Evolutionary conservation across 2,329 filamentous ascomycete genomes (phyloP).

Genomic region (Lasiodiplodia citricola): DNA sequence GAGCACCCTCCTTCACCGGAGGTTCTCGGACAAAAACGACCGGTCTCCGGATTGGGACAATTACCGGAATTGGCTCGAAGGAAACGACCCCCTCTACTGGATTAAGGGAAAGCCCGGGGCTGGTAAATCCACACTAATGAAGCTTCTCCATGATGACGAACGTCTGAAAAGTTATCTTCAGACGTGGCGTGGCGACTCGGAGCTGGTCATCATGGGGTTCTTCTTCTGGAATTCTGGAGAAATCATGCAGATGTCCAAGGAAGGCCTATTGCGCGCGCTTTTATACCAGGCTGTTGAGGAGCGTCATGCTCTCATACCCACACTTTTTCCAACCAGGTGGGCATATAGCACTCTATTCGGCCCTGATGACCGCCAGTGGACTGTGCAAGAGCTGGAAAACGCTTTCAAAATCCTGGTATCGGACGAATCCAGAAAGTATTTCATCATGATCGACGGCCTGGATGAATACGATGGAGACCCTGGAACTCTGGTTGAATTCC

Average conservation of each 20-base stretch:
- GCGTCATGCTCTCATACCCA: not conserved
- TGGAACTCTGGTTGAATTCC: not conserved
- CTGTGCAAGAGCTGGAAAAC: not conserved
- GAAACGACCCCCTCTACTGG: conserved; percentile 32
- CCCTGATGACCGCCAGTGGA: not conserved
- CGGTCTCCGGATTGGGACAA: conserved; percentile 23
- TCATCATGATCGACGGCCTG: conserved; percentile 27
- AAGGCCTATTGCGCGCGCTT: conserved; percentile 19
- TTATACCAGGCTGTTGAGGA: conserved; percentile 21
- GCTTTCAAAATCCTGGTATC: not conserved
- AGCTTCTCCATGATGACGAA: conserved; percentile 30
- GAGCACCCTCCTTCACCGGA: not conserved
- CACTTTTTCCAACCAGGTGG: conserved; percentile 19
- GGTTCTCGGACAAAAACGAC: not conserved
- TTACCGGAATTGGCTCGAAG: conserved; percentile 31
- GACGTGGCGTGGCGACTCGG: not conserved
- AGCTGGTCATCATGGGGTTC: conserved; percentile 5
- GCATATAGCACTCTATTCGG: not conserved
- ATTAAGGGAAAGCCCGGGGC: conserved; percentile 54
- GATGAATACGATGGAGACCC: conserved; percentile 24
- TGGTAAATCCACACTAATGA: conserved; percentile 56
- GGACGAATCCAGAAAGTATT: conserved; percentile 3
- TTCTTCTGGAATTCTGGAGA: conserved; percentile 28
- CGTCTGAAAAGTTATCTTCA: conserved; percentile 16
- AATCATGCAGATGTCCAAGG: conserved; percentile 22